Base-by-base conservation (phyloP, 192 early-diverging fungal genomes). In the Coemansia interrupta region DNA sequence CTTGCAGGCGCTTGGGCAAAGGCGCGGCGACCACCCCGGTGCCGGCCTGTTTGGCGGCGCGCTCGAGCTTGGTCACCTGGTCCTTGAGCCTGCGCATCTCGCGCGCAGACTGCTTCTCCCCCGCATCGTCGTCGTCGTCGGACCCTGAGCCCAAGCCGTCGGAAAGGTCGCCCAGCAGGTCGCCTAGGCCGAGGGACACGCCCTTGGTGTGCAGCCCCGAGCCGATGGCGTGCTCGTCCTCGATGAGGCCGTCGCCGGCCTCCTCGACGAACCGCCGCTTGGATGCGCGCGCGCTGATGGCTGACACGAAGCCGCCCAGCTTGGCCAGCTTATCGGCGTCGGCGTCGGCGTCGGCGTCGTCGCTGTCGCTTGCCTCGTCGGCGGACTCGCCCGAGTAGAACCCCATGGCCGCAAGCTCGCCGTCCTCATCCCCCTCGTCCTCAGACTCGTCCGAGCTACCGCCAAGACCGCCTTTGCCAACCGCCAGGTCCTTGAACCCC, bases 1-100 rank as follows among this genome's bases (percentile, higher is more conserved):
- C 92, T 69, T 94, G 90, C 41, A 91, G 72, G 38, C 91, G 84
- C 57, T 85, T 83, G 19, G 92, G 87, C 23, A 97, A 60, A 5
- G 95, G 95, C 0, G 91, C 93, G 13, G 83, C 61, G 7, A 93
- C 80, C 4, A 80, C 77, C 10, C 71, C 70, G 1, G 73, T 50
- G 4, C 68, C 58, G 2, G 67, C 58, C 56, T 65, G 64, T 8
- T 72, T 77, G 10, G 71, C 67, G 13, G 56, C 55, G 20, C 43
- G 51, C 30, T 79, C 70, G 36, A 79, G 72, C 15, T 26, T 54
- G 10, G 43, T 30, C 54, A 73, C 76, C 28, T 63, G 59, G 29
- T 72, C 70, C 19, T 50, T 54, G 43, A 78, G 61, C 24, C 19
- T 36, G 4, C 66, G 75, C 54, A 78, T 64, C 29, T 64, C 61